Evolutionary conservation across 78 protist genomes (phyloP).

Genomic region (Corallochytrium limacisporum): DNA sequence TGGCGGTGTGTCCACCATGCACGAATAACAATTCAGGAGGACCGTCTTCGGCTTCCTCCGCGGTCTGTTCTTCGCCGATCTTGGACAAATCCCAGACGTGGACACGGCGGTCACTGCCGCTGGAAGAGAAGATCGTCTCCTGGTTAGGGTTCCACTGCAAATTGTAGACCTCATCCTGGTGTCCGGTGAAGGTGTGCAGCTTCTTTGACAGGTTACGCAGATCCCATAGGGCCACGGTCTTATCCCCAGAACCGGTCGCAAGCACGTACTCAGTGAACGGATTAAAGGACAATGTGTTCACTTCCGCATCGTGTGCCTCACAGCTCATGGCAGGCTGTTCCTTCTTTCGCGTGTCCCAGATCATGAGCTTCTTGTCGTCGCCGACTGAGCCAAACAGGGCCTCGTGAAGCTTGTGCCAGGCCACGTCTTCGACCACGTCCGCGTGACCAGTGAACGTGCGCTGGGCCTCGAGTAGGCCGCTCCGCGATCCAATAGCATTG

Average conservation of each 20-base stretch:
- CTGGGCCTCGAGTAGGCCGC: background rate
- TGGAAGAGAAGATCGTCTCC: constrained; percentile 69
- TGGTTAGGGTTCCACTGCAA: constrained; percentile 65
- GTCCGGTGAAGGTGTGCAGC: constrained; percentile 45
- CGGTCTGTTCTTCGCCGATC: constrained; percentile 77
- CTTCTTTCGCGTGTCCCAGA: constrained; percentile 48
- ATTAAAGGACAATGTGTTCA: constrained; percentile 74
- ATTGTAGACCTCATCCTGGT: constrained; percentile 17
- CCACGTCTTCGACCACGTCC: constrained; percentile 61
- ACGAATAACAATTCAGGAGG: constrained; percentile 88
- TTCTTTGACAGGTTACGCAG: constrained; percentile 51
- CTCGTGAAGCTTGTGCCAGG: constrained; percentile 55
- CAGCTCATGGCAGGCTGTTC: background rate
- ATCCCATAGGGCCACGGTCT: constrained; percentile 85
- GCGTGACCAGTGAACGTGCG: constrained; percentile 35
- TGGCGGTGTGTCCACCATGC: constrained; percentile 92
- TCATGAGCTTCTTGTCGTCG: constrained; percentile 55
- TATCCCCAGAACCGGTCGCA: constrained; percentile 77
- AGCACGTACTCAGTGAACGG: constrained; percentile 67
- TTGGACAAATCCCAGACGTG: constrained; percentile 77
- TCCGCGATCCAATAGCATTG: background rate
- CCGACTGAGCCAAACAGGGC: constrained; percentile 69
- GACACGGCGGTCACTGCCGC: constrained; percentile 63
- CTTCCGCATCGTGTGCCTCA: constrained; percentile 60
- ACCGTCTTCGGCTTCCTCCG: constrained; percentile 87